Base-by-base conservation (phyloP, 2,329 filamentous ascomycete species). In the Colletotrichum sp. region DNA sequence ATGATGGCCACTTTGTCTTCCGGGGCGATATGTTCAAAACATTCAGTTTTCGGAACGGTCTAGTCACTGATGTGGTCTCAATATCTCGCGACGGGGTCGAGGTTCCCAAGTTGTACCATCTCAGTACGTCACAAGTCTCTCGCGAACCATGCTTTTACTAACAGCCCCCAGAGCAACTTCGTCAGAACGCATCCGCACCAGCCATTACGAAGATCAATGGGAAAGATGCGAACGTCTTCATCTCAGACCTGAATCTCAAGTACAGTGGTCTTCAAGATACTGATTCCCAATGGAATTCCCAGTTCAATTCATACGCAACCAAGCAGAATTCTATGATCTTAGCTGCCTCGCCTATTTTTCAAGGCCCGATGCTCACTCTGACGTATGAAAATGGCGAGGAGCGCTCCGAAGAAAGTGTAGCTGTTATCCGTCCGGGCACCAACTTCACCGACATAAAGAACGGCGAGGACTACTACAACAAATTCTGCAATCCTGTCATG, bases 1-100 rank as follows among this genome's bases (percentile, higher is more conserved):
- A 94, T 79, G 93, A 95, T 80, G 92, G 92, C 2, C 93, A 95
- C 80, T 92, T 93, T 67, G 84, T 86, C 5, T 92, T 89, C 79
- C 83, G 88, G 18, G 89, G 90, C 4, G 89, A 92, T 78, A 84
- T 88, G 8, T 86, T 92, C 15, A 87, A 86, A 57, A 86, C 89
- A 0, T 91, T 92, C 62, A 85, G 30, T 81, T 89, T 79, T 84
- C 86, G 67, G 79, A 85, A 83, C 44, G 75, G 69, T 6, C 76
- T 85, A 8, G 80, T 80, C 1, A 24, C 72, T 8, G 83, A 84
- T 12, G 79, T 94, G 1, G 90, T 93, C 1, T 93, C 92, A 0
- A 87, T 93, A 9, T 93, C 92, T 3, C 79, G 84, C 5, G 91
- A 94, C 80, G 92, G 92, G 21, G 81, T 86, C 24, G 87, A 89